Evolutionary conservation across 164 flowering plant genomes (phyloP), one percentile per base, ranked within the genome.

Genomic region (Tetrastigma voinierianum): DNA sequence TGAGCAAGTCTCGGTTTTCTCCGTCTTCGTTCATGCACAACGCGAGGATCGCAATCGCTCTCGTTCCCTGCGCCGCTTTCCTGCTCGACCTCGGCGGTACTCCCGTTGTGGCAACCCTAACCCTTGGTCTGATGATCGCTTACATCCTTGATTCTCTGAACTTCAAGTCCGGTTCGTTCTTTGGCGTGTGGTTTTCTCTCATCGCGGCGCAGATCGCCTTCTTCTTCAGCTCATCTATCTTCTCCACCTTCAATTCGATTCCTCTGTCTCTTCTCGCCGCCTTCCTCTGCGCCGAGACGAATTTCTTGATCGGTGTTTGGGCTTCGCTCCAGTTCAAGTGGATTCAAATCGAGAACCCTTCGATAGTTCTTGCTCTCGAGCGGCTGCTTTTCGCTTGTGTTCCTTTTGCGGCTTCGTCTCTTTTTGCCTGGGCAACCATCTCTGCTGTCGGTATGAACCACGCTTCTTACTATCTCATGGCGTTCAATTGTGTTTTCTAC

Each of bases 21-120:
- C 83, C 93, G 0, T 74, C 90, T 2, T 61, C 87, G 5, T 91
- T 92, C 75, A 59, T 72, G 21, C 83, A 92, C 84, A 95, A 95
- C 74, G 66, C 70, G n/a, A 68, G 99, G 4, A 70, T 95, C 70
- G 91, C 96, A 14, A 32, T 89, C 69, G 98, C 93, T 4, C 86
- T 95, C 10, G 82, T 83, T 13, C 99, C 99, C 5, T 86, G 81
- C 61, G 93, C 90, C 18, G 84, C 80, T 53, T 87, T 95, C 73
- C 92, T 95, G 62, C 91, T 95, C 46, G 97, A 92, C 77, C 89
- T 95, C 51, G 99, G 99, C 67, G 99, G 99, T 46, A 62, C 89
- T 2, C 83, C 94, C 7, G 99, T 95, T 40, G 73, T 82, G 51
- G 90, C 87, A 1, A 80, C 87, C 69, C 77, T 95, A 15, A 86